Evolutionary conservation across 2,329 filamentous ascomycete species (phyloP).

Genomic region (Cadophora gregata): DNA sequence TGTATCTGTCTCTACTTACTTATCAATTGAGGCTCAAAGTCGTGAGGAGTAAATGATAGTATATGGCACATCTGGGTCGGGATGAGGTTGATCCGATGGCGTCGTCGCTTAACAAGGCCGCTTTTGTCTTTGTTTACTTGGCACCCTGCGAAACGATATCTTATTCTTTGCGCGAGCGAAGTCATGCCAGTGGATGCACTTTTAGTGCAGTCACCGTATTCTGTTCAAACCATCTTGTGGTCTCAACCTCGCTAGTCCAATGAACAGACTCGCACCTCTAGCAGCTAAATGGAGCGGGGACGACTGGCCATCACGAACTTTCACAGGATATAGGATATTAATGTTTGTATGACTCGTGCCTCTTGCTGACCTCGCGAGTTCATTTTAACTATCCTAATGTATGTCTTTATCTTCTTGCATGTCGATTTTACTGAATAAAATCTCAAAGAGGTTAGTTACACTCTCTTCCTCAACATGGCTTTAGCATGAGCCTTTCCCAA

Average conservation of each 20-base stretch:
- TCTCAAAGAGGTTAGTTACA: constrained; percentile 9
- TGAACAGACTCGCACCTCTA: no score
- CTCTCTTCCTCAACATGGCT: constrained; percentile 35
- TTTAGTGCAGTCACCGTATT: background rate
- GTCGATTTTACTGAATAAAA: no score
- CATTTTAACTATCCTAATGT: no score
- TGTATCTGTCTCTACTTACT: no score
- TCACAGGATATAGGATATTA: no score
- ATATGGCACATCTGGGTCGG: background rate
- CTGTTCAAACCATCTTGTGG: background rate
- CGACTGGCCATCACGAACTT: no score
- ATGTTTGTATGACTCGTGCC: background rate
- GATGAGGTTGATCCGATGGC: background rate
- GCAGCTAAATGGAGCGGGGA: no score
- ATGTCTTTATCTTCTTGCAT: no score
- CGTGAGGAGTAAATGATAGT: background rate
- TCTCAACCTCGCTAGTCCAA: no score
- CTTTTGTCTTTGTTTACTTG: background rate
- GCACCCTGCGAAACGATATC: background rate
- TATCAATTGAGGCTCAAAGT: background rate
- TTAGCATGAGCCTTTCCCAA: constrained; percentile 36
- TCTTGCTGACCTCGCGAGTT: background rate
- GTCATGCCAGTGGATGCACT: background rate
- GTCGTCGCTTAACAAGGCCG: constrained; percentile 7
- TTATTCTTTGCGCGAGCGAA: background rate